These are phyloP conservation scores for Neopestalotiopsis sp. DNA, from an alignment of 2,329 filamentous ascomycete species.

Conservation along the genomic window DNA sequence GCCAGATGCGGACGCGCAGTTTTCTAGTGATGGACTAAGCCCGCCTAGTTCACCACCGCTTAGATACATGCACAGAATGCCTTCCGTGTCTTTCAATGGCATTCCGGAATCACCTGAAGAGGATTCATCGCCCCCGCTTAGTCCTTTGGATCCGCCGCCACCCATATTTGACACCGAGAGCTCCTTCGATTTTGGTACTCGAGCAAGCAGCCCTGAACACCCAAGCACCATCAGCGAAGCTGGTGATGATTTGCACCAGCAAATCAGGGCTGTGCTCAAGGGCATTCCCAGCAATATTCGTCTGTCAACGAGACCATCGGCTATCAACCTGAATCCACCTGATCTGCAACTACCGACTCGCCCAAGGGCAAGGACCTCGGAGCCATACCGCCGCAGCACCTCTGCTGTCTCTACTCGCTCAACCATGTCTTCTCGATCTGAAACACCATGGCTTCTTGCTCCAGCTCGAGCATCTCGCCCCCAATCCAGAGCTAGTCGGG, in stretches of 20 bases:
- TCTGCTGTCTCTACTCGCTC: conserved; percentile 47
- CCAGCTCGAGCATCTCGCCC: conserved; percentile 59
- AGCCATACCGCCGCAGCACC: conserved; percentile 51
- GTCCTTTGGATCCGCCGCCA: conserved; percentile 46
- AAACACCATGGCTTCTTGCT: conserved; percentile 66
- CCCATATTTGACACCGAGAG: conserved; percentile 54
- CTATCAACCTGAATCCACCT: conserved; percentile 62
- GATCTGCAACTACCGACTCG: conserved; percentile 57
- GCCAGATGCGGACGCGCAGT: conserved; percentile 36
- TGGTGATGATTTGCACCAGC: conserved; percentile 76
- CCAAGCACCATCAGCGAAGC: conserved; percentile 41
- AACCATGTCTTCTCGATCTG: conserved; percentile 48
- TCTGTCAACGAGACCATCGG: conserved; percentile 63
- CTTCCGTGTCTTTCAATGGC: conserved; percentile 50
- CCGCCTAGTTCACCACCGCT: conserved; percentile 57
- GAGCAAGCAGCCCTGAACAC: conserved; percentile 40
- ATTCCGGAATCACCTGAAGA: conserved; percentile 48
- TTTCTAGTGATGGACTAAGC: conserved; percentile 45
- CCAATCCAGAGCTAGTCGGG: conserved; percentile 60
- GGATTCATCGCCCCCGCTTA: conserved; percentile 47
- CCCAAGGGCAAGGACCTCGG: conserved; percentile 49
- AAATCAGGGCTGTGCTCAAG: conserved; percentile 79
- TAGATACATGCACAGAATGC: conserved; percentile 41
- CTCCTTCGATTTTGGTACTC: conserved; percentile 42
- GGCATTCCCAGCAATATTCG: conserved; percentile 82